phyloP scores from a whole-genome alignment of 1,284 basidiomycete genomes.

The Pseudozyma pruni region DNA sequence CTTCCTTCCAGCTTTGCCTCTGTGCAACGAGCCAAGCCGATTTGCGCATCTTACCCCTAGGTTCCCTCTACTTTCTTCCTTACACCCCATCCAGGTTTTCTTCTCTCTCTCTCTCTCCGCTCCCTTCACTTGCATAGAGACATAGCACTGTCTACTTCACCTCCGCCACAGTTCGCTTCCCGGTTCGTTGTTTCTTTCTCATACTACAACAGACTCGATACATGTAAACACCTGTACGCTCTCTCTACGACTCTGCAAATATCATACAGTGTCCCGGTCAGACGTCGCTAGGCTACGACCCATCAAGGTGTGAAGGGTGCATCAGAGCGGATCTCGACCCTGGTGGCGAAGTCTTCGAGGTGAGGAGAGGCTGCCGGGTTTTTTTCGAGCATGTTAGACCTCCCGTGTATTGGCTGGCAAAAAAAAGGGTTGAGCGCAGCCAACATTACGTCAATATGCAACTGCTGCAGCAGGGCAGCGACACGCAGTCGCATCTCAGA shows the following conservation, averaged over 20 bases:
- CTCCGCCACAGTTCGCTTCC: no score
- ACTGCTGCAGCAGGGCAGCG: no score
- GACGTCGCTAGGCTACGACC: neutral
- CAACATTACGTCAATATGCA: constrained; percentile 1
- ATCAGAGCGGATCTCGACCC: no score
- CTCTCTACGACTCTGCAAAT: constrained; percentile 23
- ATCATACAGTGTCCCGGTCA: constrained; percentile 6
- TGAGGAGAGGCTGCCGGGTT: no score
- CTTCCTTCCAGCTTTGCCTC: neutral
- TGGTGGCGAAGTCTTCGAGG: no score
- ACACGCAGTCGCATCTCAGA: no score
- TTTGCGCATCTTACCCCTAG: neutral
- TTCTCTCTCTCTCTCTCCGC: no score
- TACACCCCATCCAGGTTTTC: no score
- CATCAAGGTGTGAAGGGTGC: neutral
- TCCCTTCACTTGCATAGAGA: neutral
- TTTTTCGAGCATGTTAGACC: no score
- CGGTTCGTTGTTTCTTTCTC: neutral
- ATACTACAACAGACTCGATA: constrained; percentile 11
- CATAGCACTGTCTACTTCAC: neutral
- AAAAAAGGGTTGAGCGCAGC: no score
- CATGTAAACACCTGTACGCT: constrained; percentile 31
- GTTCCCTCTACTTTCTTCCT: no score
- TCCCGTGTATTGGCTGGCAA: no score
- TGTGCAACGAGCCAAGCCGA: neutral